Evolutionary conservation across 1,284 basidiomycete species (phyloP), one percentile per base, ranked within the genome.

Genomic region (Marasmius sp.): DNA sequence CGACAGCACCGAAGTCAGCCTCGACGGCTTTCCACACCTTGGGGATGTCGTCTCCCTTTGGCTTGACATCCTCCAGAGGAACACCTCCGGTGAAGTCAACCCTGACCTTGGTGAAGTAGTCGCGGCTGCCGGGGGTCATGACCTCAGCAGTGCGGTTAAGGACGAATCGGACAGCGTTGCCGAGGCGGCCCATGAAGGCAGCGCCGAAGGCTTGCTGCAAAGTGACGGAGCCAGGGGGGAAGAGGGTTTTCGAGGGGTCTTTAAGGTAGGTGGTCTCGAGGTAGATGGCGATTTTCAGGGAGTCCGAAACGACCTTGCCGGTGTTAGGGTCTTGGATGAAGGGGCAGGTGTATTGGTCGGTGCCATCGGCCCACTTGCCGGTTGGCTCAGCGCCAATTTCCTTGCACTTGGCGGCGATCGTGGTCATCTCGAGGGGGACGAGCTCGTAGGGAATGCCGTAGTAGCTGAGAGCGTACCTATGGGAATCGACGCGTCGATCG

Each of bases 251-350:
- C 27, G 62, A 36, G 1, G 63, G 61, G 3, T 56, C 66, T 22
- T 59, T 48, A 4, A 76, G 75, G 64, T 78, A 77, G 3, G 68
- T 69, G 10, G 54, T 62, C 43, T 80, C 78, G 48, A 79, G 76
- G 57, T 77, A 76, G 36, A 68, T 67, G 16, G 77, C 77, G 61
- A 80, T 79, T 43, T 65, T 64, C 58, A 72, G 64, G 2, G 78
- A 77, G 59, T 79, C 77, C 8, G 72, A 50, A 33, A 79, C 45
- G 47, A 69, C 66, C 10, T 55, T 62, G 34, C 67, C 63, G 10
- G 68, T 71, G 56, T 68, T 65, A 10, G 71, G 69, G 61, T 78
- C 75, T 14, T 65, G 60, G 55, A 81, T 75, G 53, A 75, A 69
- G 58, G 77, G 79, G 33, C 77, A 61, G 8, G 78, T 80, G 66